These are phyloP conservation scores for Chamaenerion angustifolium DNA, from an alignment of 345 rosid species.

Conservation along the genomic window DNA sequence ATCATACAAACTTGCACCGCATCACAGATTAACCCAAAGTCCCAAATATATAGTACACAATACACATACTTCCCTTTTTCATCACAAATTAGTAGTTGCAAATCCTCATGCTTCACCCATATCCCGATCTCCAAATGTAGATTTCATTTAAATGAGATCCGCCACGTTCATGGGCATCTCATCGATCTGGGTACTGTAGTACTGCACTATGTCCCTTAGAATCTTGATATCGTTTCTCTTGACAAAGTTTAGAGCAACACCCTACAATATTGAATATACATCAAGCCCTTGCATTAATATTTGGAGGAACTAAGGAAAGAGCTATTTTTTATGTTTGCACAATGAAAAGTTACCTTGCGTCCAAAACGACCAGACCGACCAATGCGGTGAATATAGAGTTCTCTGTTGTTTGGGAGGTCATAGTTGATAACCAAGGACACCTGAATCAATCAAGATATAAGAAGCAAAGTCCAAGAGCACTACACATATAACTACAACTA, in stretches of 20 bases:
- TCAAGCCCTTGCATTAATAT: neutral
- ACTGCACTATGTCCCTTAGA: constrained; percentile 84
- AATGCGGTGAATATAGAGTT: constrained; percentile 82
- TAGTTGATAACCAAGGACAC: constrained; percentile 91
- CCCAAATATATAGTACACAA: no score
- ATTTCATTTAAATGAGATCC: constrained; percentile 41
- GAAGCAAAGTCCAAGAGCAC: no score
- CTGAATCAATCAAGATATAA: constrained; percentile 18
- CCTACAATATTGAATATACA: constrained; percentile 42
- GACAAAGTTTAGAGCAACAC: constrained; percentile 84
- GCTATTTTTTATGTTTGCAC: neutral
- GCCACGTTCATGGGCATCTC: constrained; percentile 96
- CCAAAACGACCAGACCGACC: constrained; percentile 99
- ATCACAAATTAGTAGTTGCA: no score
- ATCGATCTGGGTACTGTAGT: constrained; percentile 89
- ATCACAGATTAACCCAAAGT: no score
- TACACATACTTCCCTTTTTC: no score
- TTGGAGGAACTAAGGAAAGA: neutral
- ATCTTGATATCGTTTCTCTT: constrained; percentile 82
- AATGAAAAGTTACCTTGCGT: constrained; percentile 54
- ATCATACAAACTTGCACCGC: no score
- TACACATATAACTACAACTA: no score
- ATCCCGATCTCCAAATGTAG: no score
- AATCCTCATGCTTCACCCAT: no score
- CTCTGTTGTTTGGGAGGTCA: constrained; percentile 95